These are phyloP conservation scores for Ophiocordyceps sinensis DNA, from an alignment of 2,329 filamentous ascomycete genomes.

Conservation along the genomic window DNA sequence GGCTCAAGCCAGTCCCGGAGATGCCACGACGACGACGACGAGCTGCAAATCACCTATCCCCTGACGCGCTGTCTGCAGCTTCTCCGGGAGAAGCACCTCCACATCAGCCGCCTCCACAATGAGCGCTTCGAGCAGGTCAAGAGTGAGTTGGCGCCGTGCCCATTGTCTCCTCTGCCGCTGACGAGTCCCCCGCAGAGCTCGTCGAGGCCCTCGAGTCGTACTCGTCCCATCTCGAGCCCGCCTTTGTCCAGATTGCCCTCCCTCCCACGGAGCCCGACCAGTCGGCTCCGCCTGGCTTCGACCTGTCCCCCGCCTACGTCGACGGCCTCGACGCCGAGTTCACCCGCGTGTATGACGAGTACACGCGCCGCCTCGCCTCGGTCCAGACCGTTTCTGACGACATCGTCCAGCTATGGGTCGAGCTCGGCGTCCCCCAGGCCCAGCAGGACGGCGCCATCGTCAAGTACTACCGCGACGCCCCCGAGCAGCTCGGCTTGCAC, in stretches of 20 bases:
- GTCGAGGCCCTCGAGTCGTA: slow-evolving; percentile 90
- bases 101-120: slow-evolving; percentile 68
- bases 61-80: slow-evolving; percentile 63
- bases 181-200: slow-evolving; percentile 45
- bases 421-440: slow-evolving; percentile 84
- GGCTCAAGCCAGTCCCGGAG: slow-evolving; percentile 49
- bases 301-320: slow-evolving; percentile 83
- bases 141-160: slow-evolving; percentile 41
- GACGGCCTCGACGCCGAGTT: slow-evolving; percentile 81
- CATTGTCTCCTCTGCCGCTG: background rate
- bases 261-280: slow-evolving; percentile 70
- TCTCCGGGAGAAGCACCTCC: slow-evolving; percentile 74
- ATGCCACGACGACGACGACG: slow-evolving; percentile 51
- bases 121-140: slow-evolving; percentile 93
- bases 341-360: slow-evolving; percentile 90
- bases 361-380: slow-evolving; percentile 63
- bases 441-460: slow-evolving; percentile 83
- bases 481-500: slow-evolving; percentile 87
- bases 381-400: slow-evolving; percentile 67
- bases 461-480: slow-evolving; percentile 76
- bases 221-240: slow-evolving; percentile 83
- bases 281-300: slow-evolving; percentile 68
- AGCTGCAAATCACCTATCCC: slow-evolving; percentile 68
- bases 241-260: slow-evolving; percentile 72
- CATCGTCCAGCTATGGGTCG: slow-evolving; percentile 89